Evolutionary conservation across 192 early-diverging fungal genomes (phyloP), one percentile per base, ranked within the genome.

Genomic region (Diversispora epigaea): DNA sequence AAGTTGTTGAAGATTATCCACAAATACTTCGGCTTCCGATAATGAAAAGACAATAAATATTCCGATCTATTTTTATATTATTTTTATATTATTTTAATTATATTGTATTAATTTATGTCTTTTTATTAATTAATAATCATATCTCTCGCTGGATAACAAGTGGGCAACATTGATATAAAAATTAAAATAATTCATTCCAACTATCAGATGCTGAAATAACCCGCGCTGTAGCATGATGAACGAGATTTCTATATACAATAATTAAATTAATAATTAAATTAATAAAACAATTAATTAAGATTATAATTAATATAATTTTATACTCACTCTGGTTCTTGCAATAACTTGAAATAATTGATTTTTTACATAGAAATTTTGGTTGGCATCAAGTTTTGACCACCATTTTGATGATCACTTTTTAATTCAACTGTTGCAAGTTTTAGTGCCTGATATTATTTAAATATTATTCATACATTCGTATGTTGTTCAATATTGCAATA

Each of bases 341-440:
- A 92, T 88, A 43, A 89, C 87, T 60, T 91, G 83, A n/a, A 95
- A 78, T 32, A 96, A 80, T 21, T 85, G 80, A 41, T 83, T 80
- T 68, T 91, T 92, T 65, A 95, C 88, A 61, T 80, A 77, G 54
- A 81, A 83, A 70, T 89, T 82, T 25, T 80, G 81, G 12, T 78
- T 78, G 21, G 75, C 82, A 49, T 88, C 89, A 10, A 94, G 65
- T 9, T 88, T 82, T 19, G 82, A 77, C 94, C 94, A 97, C 85
- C 85, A 91, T 81, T 87, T 91, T 21, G 84, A 71, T 49, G 92
- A 81, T 66, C 91, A 89, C 79, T 97, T 97, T 93, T 90, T 73
- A 93, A 86, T 85, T 97, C 95, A 32, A 97, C 94, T 4, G 93
- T 89, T 41, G 93, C 91, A 58, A 97, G 83, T 80, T 96, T 93